phyloP scores from a whole-genome alignment of 495 filamentous ascomycete genomes.

The Penicillium taxi region DNA sequence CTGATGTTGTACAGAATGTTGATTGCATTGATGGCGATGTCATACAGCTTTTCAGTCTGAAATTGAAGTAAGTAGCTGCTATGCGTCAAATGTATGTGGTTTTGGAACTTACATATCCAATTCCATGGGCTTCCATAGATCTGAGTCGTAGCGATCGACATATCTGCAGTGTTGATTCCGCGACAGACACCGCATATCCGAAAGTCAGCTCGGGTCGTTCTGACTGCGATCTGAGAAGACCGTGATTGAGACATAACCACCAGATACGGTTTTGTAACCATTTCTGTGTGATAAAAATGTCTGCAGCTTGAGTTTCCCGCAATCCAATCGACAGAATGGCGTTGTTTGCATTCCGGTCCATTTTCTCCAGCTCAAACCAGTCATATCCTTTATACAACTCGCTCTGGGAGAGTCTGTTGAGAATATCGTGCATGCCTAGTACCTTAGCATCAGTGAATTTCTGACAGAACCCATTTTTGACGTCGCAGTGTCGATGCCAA shows the following conservation, averaged over 20 bases:
- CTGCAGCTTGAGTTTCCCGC: conserved; percentile 59
- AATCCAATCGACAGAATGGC: conserved; percentile 40
- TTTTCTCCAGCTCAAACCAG: conserved; percentile 53
- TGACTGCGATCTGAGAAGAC: conserved; percentile 42
- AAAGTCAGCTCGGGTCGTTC: conserved; percentile 55
- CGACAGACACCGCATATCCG: conserved; percentile 61
- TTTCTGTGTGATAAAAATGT: conserved; percentile 65
- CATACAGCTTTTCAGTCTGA: conserved; percentile 37
- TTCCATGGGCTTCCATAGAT: conserved; percentile 66
- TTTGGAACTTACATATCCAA: conserved; percentile 52
- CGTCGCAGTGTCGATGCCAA: conserved; percentile 35
- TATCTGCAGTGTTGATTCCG: conserved; percentile 54
- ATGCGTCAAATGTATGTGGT: neutral
- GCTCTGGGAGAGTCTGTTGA: conserved; percentile 23
- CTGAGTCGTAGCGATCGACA: conserved; percentile 54
- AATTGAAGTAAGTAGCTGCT: conserved; percentile 8
- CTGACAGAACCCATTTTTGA: conserved; percentile 26
- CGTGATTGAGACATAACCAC: conserved; percentile 55
- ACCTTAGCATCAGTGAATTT: conserved; percentile 30
- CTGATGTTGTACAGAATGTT: conserved; percentile 28
- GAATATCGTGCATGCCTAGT: conserved; percentile 29
- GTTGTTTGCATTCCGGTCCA: conserved; percentile 18
- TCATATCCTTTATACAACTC: conserved; percentile 46
- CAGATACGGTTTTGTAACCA: conserved; percentile 81
- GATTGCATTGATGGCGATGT: conserved; percentile 33